phyloP scores from a whole-genome alignment of 2,329 filamentous ascomycete species.

The Xylogone sp. region DNA sequence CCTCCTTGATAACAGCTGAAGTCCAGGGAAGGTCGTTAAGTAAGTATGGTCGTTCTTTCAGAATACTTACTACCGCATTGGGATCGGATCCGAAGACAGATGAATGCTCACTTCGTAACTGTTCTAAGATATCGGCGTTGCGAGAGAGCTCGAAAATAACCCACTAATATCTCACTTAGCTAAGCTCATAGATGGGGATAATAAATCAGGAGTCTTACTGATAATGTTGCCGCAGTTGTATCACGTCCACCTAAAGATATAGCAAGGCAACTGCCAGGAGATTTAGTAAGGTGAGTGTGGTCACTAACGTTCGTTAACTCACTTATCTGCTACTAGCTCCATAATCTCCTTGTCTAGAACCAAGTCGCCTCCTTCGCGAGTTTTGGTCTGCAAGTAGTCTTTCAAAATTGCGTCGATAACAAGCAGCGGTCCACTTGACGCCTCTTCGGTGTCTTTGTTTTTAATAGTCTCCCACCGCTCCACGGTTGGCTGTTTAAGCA shows the following conservation, averaged over 20 bases:
- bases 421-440: neutral
- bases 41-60: conserved; percentile 6
- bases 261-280: neutral
- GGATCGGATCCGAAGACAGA: conserved; percentile 6
- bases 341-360: neutral
- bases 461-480: neutral
- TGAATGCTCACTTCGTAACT: conserved; percentile 31
- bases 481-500: neutral
- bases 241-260: neutral
- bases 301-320: neutral
- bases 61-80: conserved; percentile 33
- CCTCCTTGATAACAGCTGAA: conserved; percentile 14
- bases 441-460: neutral
- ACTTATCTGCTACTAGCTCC: neutral
- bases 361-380: neutral
- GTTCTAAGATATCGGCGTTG: neutral
- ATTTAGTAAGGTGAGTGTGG: neutral
- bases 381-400: neutral
- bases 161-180: too few species aligned
- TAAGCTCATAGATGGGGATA: neutral
- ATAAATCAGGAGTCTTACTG: neutral
- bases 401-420: neutral
- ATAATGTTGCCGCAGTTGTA: neutral
- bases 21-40: conserved; percentile 13
- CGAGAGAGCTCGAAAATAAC: neutral